Evolutionary conservation across 345 rosid genomes (phyloP).

Genomic region (thale cress (Arabidopsis thaliana)): TAIR10.1 NC_003071.7:18912501-18913000

Average conservation of each 20-base stretch:
- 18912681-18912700: constrained; percentile 99
- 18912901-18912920: constrained; percentile 90
- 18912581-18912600: constrained; percentile 31
- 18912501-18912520: constrained; percentile 34
- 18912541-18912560: constrained; percentile 37
- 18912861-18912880: constrained; percentile 91
- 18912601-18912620: constrained; percentile 46
- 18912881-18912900: constrained; percentile 77
- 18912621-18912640: constrained; percentile 60
- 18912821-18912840: constrained; percentile 69
- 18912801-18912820: constrained; percentile 97
- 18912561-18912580: constrained; percentile 49
- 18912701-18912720: constrained; percentile 72
- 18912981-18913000: constrained; percentile 79
- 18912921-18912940: constrained; percentile 93
- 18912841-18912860: constrained; percentile 62
- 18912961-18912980: constrained; percentile 89
- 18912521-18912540: constrained; percentile 35
- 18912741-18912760: constrained; percentile 95
- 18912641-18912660: constrained; percentile 77
- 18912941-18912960: constrained; percentile 88
- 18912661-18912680: constrained; percentile 84
- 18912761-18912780: constrained; percentile 82
- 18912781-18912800: constrained; percentile 86
- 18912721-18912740: constrained; percentile 66